Evolutionary conservation across 2,329 filamentous ascomycete genomes (phyloP).

Genomic region (Xylaria sp.): DNA sequence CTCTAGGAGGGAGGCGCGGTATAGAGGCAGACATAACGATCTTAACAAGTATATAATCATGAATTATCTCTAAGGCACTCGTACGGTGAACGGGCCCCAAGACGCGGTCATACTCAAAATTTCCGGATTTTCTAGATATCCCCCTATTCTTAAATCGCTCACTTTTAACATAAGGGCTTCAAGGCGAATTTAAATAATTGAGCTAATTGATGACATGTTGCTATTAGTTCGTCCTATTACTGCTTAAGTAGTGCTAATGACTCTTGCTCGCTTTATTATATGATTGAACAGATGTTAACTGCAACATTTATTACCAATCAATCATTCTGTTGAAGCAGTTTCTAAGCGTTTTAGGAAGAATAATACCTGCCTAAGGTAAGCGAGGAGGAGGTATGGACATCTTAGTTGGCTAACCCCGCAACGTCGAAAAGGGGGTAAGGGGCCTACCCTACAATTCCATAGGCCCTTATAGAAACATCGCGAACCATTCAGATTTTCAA

Average conservation of each 20-base stretch:
- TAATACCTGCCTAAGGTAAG: no score
- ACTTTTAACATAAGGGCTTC: background rate
- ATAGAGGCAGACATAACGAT: background rate
- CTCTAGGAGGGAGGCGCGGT: background rate
- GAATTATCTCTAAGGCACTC: background rate
- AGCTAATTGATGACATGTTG: background rate
- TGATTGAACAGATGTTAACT: background rate
- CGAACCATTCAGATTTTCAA: background rate
- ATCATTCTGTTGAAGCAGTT: no score
- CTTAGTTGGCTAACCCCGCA: background rate
- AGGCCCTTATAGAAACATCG: background rate
- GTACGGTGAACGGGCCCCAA: no score
- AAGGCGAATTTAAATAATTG: background rate
- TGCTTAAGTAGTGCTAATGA: background rate
- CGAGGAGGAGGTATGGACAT: background rate
- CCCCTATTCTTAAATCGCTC: background rate
- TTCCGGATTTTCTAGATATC: background rate
- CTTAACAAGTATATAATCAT: background rate
- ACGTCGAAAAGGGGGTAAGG: background rate
- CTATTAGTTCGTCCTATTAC: background rate
- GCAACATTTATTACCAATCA: background rate
- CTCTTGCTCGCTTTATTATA: background rate
- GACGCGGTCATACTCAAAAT: background rate
- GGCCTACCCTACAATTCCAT: background rate
- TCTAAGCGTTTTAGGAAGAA: no score